These are phyloP conservation scores for Mollisia scopiformis DNA, from an alignment of 2,329 filamentous ascomycete species.

Conservation along the genomic window DNA sequence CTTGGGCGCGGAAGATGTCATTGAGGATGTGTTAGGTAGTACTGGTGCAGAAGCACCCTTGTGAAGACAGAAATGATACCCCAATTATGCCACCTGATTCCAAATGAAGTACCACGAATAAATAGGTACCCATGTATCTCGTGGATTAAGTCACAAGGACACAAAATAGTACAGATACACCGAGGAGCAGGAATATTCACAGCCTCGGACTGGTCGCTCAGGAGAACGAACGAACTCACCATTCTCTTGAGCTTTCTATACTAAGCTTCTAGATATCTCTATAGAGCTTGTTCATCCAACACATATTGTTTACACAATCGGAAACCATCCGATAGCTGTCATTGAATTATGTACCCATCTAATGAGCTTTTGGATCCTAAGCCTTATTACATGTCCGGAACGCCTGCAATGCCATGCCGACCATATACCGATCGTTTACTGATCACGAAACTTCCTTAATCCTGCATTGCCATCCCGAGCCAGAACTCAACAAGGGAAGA, in stretches of 20 bases:
- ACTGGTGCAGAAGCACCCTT: conserved; percentile 57
- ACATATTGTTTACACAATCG: not conserved
- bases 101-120: not conserved
- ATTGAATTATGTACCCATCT: conserved; percentile 13
- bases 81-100: not conserved
- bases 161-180: too few species aligned
- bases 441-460: conserved; percentile 71
- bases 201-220: too few species aligned
- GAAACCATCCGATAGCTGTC: not conserved
- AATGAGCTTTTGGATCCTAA: conserved; percentile 9
- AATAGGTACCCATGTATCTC: too few species aligned
- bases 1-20: conserved; percentile 62
- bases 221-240: too few species aligned
- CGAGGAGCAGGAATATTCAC: too few species aligned
- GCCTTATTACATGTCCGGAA: conserved; percentile 21
- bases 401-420: conserved; percentile 29
- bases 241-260: too few species aligned
- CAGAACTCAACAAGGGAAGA: conserved; percentile 79
- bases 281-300: not conserved
- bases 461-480: conserved; percentile 89
- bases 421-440: not conserved
- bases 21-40: conserved; percentile 63
- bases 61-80: conserved; percentile 32
- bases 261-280: too few species aligned
- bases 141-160: too few species aligned